Percentiles rank a stretch among this genome's conserved stretches.
Conservation (phyloP, 2,329 filamentous ascomycete species). For the Myriangium duriaei region DNA sequence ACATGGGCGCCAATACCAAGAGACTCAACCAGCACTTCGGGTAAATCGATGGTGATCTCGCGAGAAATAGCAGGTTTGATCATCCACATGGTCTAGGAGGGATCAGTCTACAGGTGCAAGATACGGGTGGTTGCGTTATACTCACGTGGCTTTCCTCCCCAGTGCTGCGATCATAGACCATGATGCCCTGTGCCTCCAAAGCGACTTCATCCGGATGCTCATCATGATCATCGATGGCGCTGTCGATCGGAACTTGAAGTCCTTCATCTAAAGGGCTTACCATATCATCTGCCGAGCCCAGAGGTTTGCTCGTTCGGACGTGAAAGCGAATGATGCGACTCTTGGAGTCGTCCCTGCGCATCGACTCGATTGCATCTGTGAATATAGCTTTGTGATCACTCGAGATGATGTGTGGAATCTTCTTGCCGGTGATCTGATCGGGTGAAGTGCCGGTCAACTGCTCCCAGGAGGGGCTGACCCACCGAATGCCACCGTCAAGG, state of each 20-base stretch:
- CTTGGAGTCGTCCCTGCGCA: conserved; percentile 84
- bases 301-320: conserved; percentile 28
- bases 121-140: conserved; percentile 15
- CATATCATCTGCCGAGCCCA: conserved; percentile 10
- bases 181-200: conserved; percentile 92
- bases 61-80: conserved; percentile 79
- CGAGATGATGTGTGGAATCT: conserved; percentile 63
- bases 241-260: neutral
- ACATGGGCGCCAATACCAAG: conserved; percentile 91
- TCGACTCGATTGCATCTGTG: conserved; percentile 68
- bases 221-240: conserved; percentile 18
- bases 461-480: conserved; percentile 92
- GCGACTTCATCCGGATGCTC: conserved; percentile 41
- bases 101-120: conserved; percentile 15
- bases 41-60: conserved; percentile 92
- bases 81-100: conserved; percentile 93
- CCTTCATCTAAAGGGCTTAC: neutral
- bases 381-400: conserved; percentile 72
- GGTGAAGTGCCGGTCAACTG: conserved; percentile 77
- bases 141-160: conserved; percentile 83
- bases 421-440: conserved; percentile 59
- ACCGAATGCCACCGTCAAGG: conserved; percentile 79
- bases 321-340: conserved; percentile 82
- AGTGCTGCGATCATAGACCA: conserved; percentile 84
- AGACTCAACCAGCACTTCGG: conserved; percentile 77